A percentile compares a stretch with the other conserved stretches of the same genome.
phyloP scores from a whole-genome alignment of 1,284 basidiomycete genomes.

The Irpex lacteus region DNA sequence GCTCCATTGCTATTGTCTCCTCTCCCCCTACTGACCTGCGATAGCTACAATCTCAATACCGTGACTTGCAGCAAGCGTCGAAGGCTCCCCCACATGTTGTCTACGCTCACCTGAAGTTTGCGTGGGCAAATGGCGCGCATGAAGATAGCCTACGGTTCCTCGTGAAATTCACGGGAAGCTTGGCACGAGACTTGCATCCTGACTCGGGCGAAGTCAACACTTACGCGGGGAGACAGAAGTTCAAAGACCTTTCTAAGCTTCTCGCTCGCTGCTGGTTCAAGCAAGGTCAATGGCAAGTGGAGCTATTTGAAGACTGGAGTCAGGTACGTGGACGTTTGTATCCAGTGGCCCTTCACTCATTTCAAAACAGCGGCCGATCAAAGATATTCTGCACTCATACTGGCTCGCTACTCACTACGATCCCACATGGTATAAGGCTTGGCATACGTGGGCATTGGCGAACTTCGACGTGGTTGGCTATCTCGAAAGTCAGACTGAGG shows the following conservation, averaged over 20 bases:
- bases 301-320: slow-evolving; percentile 78
- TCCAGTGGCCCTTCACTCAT: background rate
- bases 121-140: slow-evolving; percentile 87
- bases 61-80: slow-evolving; percentile 45
- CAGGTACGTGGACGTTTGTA: slow-evolving; percentile 46
- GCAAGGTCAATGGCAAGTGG: slow-evolving; percentile 92
- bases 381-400: slow-evolving; percentile 85
- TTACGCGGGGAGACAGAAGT: slow-evolving; percentile 56
- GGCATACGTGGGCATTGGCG: slow-evolving; percentile 98
- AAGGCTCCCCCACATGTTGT: slow-evolving; percentile 95
- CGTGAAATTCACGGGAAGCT: slow-evolving; percentile 78
- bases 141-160: slow-evolving; percentile 86
- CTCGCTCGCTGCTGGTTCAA: slow-evolving; percentile 98
- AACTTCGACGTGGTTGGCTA: slow-evolving; percentile 95
- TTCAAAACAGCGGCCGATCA: slow-evolving; percentile 62
- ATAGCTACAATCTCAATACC: slow-evolving; percentile 20
- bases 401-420: slow-evolving; percentile 90
- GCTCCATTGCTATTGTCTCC: slow-evolving; percentile 16
- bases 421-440: slow-evolving; percentile 96
- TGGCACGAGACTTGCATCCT: slow-evolving; percentile 73
- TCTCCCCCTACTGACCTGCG: background rate
- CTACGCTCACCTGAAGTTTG: slow-evolving; percentile 95
- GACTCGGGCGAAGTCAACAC: slow-evolving; percentile 42
- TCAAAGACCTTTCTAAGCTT: slow-evolving; percentile 79
- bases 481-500: slow-evolving; percentile 68